Evolutionary conservation across 2,329 filamentous ascomycete genomes (phyloP).

Genomic region (Talaromyces sp.): DNA sequence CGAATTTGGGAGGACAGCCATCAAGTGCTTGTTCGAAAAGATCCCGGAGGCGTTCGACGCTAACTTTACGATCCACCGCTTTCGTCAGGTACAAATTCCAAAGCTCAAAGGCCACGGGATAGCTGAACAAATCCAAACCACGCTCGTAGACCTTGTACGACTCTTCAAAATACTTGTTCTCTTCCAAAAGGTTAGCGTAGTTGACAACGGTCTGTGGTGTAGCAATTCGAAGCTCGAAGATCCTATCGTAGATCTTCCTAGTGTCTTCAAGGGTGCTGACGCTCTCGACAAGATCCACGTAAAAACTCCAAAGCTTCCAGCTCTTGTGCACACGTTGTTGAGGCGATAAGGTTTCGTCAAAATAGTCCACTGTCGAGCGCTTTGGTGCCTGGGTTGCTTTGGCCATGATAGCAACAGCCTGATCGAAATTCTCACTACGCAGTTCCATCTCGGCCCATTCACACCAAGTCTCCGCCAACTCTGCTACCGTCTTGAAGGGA

Average conservation of each 20-base stretch:
- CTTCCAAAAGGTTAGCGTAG: slow-evolving; percentile 92
- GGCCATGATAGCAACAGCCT: slow-evolving; percentile 91
- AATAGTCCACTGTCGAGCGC: slow-evolving; percentile 97
- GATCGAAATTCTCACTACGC: slow-evolving; percentile 91
- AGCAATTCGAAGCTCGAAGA: slow-evolving; percentile 96
- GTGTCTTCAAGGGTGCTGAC: slow-evolving; percentile 89
- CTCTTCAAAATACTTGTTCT: slow-evolving; percentile 93
- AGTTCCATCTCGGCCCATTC: slow-evolving; percentile 99
- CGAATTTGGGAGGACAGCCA: slow-evolving; percentile 91
- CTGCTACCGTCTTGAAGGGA: slow-evolving; percentile 94
- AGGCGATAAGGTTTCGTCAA: slow-evolving; percentile 88
- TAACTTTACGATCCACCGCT: slow-evolving; percentile 91
- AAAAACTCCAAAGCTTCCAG: slow-evolving; percentile 99
- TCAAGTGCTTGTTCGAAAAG: slow-evolving; percentile 97
- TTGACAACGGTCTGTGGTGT: slow-evolving; percentile 98
- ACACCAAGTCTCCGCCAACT: slow-evolving; percentile 97
- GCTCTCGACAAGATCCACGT: slow-evolving; percentile 95
- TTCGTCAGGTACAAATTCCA: slow-evolving; percentile 99
- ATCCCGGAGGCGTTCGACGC: slow-evolving; percentile 89
- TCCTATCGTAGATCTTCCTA: slow-evolving; percentile 89
- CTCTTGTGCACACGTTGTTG: slow-evolving; percentile 98
- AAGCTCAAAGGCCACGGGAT: slow-evolving; percentile 94
- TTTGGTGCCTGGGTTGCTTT: slow-evolving; percentile 98
- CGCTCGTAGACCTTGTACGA: slow-evolving; percentile 98
- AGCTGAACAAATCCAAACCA: slow-evolving; percentile 95